Percentiles rank a stretch among this genome's conserved stretches.
Conservation (phyloP, 345 rosid genomes). For the Psidium friedrichsthalianum region DNA sequence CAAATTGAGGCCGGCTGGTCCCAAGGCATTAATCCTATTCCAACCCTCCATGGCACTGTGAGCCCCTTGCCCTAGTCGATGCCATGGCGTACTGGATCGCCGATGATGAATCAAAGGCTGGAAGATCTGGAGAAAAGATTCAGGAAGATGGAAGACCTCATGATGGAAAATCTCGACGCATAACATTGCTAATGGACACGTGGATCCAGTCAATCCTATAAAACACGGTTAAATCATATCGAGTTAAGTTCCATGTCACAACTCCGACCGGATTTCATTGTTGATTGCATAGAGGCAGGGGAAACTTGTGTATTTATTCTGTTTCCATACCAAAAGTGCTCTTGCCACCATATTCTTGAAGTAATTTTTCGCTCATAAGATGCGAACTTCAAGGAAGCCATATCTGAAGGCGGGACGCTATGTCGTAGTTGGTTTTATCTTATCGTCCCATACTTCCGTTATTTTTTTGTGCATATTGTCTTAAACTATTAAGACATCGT, state of each 20-base stretch:
- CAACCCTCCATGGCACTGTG: background rate
- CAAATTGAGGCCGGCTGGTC: background rate
- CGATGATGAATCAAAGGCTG: background rate
- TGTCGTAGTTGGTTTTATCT: background rate
- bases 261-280: background rate
- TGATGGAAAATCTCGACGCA: background rate
- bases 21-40: background rate
- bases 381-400: background rate
- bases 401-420: background rate
- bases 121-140: background rate
- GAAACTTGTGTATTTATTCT: background rate
- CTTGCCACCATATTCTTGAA: background rate
- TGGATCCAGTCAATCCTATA: background rate
- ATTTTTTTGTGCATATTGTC: background rate
- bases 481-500: background rate
- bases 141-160: background rate
- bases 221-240: background rate
- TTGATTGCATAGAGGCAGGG: background rate
- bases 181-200: background rate
- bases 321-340: background rate
- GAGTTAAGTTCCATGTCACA: background rate
- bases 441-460: background rate
- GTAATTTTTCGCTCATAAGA: background rate
- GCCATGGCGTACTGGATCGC: background rate
- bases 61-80: background rate